Evolutionary conservation across 768 basidiomycete genomes (phyloP), one percentile per base, ranked within the genome.

Genomic region (Lactarius tabidus): DNA sequence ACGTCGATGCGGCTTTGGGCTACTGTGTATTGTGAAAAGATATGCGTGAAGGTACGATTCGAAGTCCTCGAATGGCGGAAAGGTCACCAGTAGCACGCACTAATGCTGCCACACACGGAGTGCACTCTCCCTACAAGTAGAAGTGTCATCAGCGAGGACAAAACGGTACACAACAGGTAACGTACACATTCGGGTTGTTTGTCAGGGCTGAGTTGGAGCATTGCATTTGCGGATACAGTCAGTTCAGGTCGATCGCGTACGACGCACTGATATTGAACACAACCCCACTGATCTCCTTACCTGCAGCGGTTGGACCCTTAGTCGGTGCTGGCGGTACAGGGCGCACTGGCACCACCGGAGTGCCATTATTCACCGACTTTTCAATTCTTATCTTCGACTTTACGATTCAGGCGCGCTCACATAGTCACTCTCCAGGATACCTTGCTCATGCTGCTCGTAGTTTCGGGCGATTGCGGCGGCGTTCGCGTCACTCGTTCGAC

Each of bases 81-180:
- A 98, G 2, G 93, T 90, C 61, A 91, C 85, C n/a, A 95, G 80
- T 31, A 95, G 79, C 2, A 98, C 93, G 72, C 93, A 96, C 53
- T 96, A 77, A 55, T 96, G 79, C 72, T 97, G 95, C 90, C 94
- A 97, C 31, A 94, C 95, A 72, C 88, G 89, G 78, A 97, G 93
- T 38, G 85, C 74, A 71, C 92, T 90, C 72, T 94, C 91, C 23
- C 92, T 94, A 69, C 20, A 57, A 14, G 51, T 17, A 31, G 12
- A 31, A 6, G 17, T 20, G 43, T 63, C 35, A 57, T 26, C 53
- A 17, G 64, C 18, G 57, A 54, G n/a, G 15, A 4, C 1, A 6
- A n/a, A n/a, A n/a, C n/a, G n/a, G n/a, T 43, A n/a, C n/a, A 26
- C 28, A 26, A 55, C 20, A 33, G 26, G 26, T 9, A 43, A 84